Percentiles rank a stretch among this genome's conserved stretches.
Evolutionary conservation across 805 yeast genomes (phyloP).

Genomic region (Tetrapisispora iriomotensis): DNA sequence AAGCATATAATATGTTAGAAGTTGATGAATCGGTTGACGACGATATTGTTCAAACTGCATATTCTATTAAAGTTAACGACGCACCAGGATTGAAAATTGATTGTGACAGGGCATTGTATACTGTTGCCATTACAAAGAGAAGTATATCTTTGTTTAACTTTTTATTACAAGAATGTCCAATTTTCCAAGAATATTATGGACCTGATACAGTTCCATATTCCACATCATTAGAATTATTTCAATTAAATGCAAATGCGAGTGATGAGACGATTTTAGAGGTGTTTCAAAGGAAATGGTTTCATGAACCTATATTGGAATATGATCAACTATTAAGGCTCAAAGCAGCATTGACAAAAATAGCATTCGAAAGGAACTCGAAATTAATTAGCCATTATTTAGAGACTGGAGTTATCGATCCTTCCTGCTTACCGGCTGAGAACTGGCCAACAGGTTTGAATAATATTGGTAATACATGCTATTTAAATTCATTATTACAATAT

Average conservation of each 20-base stretch:
- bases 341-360: conserved; percentile 47
- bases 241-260: conserved; percentile 39
- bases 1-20: conserved; percentile 46
- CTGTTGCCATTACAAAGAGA: conserved; percentile 50
- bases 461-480: conserved; percentile 91
- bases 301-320: conserved; percentile 21
- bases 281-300: conserved; percentile 25
- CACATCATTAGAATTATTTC: conserved; percentile 42
- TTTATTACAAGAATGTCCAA: conserved; percentile 32
- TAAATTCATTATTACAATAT: conserved; percentile 83
- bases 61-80: conserved; percentile 53
- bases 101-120: conserved; percentile 45
- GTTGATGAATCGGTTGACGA: conserved; percentile 47
- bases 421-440: conserved; percentile 47
- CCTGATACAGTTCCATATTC: conserved; percentile 23
- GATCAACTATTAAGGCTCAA: conserved; percentile 49
- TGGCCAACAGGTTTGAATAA: conserved; percentile 92
- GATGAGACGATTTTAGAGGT: conserved; percentile 38
- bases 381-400: conserved; percentile 46
- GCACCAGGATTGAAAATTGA: conserved; percentile 32
- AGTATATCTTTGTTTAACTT: conserved; percentile 50
- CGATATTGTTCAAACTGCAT: conserved; percentile 68
- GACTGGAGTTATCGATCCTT: conserved; percentile 54
- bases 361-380: conserved; percentile 43
- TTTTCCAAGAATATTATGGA: conserved; percentile 19